These are phyloP conservation scores for Sphagnurus paluster DNA, from an alignment of 1,284 basidiomycete species.

Conservation along the genomic window DNA sequence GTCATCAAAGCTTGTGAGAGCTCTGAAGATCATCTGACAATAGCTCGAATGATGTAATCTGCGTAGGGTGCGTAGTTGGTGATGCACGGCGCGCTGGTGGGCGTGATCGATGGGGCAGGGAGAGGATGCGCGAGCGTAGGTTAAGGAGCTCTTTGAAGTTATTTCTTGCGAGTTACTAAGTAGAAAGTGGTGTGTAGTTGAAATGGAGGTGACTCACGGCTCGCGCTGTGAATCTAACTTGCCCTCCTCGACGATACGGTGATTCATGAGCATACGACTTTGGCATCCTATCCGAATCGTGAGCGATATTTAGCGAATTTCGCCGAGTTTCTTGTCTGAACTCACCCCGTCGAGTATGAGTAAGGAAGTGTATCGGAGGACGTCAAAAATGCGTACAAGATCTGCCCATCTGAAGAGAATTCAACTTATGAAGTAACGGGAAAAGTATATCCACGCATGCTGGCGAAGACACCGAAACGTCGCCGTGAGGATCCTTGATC, in stretches of 20 bases:
- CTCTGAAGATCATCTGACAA: no score
- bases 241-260: slow-evolving; percentile 57
- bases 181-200: not conserved
- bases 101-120: slow-evolving; percentile 32
- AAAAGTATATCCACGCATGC: slow-evolving; percentile 47
- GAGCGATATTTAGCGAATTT: slow-evolving; percentile 19
- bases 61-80: slow-evolving; percentile 84
- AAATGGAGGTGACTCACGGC: slow-evolving; percentile 36
- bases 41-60: no score
- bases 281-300: slow-evolving; percentile 60
- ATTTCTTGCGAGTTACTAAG: slow-evolving; percentile 7
- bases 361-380: slow-evolving; percentile 81
- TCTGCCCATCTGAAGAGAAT: slow-evolving; percentile 71
- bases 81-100: slow-evolving; percentile 56
- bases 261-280: slow-evolving; percentile 68
- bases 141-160: slow-evolving; percentile 29
- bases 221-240: slow-evolving; percentile 55
- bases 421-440: not conserved
- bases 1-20: no score
- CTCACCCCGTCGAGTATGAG: slow-evolving; percentile 77
- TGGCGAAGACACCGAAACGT: slow-evolving; percentile 80
- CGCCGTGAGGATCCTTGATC: slow-evolving; percentile 82
- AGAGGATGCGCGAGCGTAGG: slow-evolving; percentile 27
- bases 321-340: slow-evolving; percentile 36
- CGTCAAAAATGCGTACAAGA: slow-evolving; percentile 83